These are phyloP conservation scores for Schoenoplectus triqueter DNA, from an alignment of 202 grass and related monocot species.

Conservation along the genomic window DNA sequence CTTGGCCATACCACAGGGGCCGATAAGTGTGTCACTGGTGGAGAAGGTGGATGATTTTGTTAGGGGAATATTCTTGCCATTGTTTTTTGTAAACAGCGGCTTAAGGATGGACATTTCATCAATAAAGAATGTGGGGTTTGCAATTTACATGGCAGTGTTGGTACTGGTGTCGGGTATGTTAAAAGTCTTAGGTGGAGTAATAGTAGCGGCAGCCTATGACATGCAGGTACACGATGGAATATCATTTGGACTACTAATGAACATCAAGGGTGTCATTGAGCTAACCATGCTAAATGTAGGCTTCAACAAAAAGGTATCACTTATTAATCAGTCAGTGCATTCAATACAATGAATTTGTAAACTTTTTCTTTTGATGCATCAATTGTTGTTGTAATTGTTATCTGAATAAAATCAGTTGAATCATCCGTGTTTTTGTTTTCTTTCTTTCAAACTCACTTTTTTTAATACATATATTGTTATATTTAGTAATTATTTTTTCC, in stretches of 20 bases:
- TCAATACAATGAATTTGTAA: not conserved
- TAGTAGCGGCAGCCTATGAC: slow-evolving; percentile 45
- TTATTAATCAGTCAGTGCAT: not conserved
- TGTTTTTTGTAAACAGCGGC: slow-evolving; percentile 74
- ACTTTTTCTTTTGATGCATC: not conserved
- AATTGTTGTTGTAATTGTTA: not conserved
- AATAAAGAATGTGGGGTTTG: slow-evolving; percentile 25
- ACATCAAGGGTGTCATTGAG: slow-evolving; percentile 68
- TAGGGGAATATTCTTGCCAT: slow-evolving; percentile 51
- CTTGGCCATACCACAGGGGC: slow-evolving; percentile 72
- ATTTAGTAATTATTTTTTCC: not conserved
- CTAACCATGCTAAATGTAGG: slow-evolving; percentile 73
- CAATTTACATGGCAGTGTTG: slow-evolving; percentile 30
- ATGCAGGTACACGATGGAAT: slow-evolving; percentile 63
- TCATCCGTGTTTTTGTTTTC: not conserved
- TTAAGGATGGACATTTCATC: slow-evolving; percentile 45
- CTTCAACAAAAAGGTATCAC: slow-evolving; percentile 46
- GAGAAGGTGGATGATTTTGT: slow-evolving; percentile 77
- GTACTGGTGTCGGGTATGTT: slow-evolving; percentile 27
- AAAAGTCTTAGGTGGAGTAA: slow-evolving; percentile 44
- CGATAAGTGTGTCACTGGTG: slow-evolving; percentile 54
- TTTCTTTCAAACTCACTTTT: not conserved
- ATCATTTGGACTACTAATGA: slow-evolving; percentile 72
- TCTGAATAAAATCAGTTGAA: not conserved
- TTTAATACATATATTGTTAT: not conserved